Conservation (phyloP, 2,329 filamentous ascomycete genomes). For the Aaosphaeria arxii region DNA sequence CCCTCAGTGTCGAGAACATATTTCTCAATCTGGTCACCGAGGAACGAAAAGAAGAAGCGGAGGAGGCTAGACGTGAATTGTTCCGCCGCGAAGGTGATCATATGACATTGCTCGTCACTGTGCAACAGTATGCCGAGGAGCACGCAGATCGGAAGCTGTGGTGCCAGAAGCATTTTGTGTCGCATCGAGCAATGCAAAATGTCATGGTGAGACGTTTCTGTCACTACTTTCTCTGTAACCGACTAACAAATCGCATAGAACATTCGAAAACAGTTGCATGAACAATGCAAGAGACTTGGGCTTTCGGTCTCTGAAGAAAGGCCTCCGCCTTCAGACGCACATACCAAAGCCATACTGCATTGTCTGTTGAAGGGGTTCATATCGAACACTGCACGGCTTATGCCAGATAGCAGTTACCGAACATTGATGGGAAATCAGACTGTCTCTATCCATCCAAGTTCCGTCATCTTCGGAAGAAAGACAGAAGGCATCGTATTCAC, state of each 20-base stretch:
- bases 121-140: constrained; percentile 59
- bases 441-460: constrained; percentile 62
- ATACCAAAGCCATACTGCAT: constrained; percentile 52
- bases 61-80: constrained; percentile 54
- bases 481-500: constrained; percentile 64
- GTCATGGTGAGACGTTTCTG: constrained; percentile 50
- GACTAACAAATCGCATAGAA: constrained; percentile 37
- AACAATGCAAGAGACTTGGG: constrained; percentile 53
- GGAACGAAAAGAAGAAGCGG: constrained; percentile 58
- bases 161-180: constrained; percentile 58
- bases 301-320: constrained; percentile 17
- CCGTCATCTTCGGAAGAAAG: constrained; percentile 55
- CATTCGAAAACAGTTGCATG: constrained; percentile 59
- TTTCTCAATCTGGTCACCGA: constrained; percentile 60
- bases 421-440: constrained; percentile 61
- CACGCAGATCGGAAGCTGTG: constrained; percentile 58
- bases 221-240: not conserved
- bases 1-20: constrained; percentile 63
- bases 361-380: constrained; percentile 59
- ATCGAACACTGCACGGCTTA: constrained; percentile 58
- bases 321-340: constrained; percentile 38
- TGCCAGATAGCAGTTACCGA: constrained; percentile 60
- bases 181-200: constrained; percentile 62
- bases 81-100: constrained; percentile 62
- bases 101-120: constrained; percentile 59